Evolutionary conservation across 495 filamentous ascomycete genomes (phyloP).

Genomic region (Pseudoneurospora amorphoporcata): DNA sequence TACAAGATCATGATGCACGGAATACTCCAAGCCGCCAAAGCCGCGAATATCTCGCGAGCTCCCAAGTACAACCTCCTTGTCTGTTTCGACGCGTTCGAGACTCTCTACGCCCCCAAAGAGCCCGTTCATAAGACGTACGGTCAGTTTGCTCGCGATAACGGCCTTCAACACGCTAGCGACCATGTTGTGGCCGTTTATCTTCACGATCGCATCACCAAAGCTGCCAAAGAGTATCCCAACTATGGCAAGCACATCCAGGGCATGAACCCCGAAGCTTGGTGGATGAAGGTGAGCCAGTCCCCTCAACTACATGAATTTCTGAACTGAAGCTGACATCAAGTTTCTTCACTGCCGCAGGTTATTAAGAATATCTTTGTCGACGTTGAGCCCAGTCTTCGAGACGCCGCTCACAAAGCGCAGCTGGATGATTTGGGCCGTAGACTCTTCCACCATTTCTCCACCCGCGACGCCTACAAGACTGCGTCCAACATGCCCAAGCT

Average conservation of each 20-base stretch:
- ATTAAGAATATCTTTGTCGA: constrained; percentile 30
- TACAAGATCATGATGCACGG: background rate
- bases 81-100: constrained; percentile 69
- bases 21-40: background rate
- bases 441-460: constrained; percentile 52
- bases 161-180: constrained; percentile 33
- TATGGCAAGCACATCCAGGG: constrained; percentile 50
- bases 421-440: constrained; percentile 41
- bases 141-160: constrained; percentile 44
- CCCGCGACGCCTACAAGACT: constrained; percentile 49
- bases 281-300: constrained; percentile 45
- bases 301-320: background rate
- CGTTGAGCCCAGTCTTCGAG: constrained; percentile 2
- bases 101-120: constrained; percentile 54
- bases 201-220: constrained; percentile 38
- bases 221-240: constrained; percentile 47
- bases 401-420: constrained; percentile 8
- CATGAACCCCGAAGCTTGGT: constrained; percentile 55
- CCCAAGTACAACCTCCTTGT: constrained; percentile 43
- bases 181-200: constrained; percentile 26
- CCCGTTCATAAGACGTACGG: constrained; percentile 56
- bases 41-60: background rate
- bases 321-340: background rate
- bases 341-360: constrained; percentile 4
- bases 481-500: constrained; percentile 44